Percentiles rank a stretch among this genome's conserved stretches.
Conservation (phyloP, 192 early-diverging fungal species). For the Allomyces javanicus region DNA sequence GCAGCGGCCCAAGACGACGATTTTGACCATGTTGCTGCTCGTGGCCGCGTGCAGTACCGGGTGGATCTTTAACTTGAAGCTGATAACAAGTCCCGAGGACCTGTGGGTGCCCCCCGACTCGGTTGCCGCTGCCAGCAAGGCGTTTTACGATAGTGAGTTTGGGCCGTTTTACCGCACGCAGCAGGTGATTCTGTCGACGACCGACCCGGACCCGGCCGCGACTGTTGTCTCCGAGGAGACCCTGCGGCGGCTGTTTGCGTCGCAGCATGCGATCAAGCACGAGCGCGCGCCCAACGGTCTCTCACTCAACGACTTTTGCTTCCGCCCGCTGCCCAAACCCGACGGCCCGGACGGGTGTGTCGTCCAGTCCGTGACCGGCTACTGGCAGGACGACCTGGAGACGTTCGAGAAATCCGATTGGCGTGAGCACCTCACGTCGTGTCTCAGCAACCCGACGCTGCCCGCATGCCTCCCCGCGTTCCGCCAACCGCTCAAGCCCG, state of each 20-base stretch:
- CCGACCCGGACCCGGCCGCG: conserved; percentile 9
- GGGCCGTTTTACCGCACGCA: conserved; percentile 46
- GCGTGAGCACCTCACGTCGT: conserved; percentile 20
- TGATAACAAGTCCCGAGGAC: conserved; percentile 33
- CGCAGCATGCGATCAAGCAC: conserved; percentile 23
- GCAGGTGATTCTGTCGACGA: conserved; percentile 27
- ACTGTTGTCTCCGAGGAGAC: conserved; percentile 20
- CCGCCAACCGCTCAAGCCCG: conserved; percentile 37
- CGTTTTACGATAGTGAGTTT: conserved; percentile 38
- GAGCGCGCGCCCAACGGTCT: conserved; percentile 14
- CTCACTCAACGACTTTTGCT: conserved; percentile 31
- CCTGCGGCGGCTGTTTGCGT: conserved; percentile 23
- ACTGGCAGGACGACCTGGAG: conserved; percentile 30
- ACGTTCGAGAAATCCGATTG: conserved; percentile 22
- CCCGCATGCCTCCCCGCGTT: conserved; percentile 32
- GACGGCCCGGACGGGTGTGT: conserved; percentile 30
- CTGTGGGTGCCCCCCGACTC: conserved; percentile 41
- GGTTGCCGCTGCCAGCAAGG: conserved; percentile 26
- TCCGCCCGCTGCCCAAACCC: conserved; percentile 15
- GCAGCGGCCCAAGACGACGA: conserved; percentile 26
- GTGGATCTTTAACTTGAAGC: conserved; percentile 23
- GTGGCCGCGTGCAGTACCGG: conserved; percentile 32
- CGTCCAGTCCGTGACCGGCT: conserved; percentile 41
- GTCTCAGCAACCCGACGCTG: conserved; percentile 19
- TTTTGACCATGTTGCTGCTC: conserved; percentile 14